A percentile compares a stretch with the other conserved stretches of the same genome.
Conservation (phyloP, 2,329 filamentous ascomycete species). For the Eutypella sp. region DNA sequence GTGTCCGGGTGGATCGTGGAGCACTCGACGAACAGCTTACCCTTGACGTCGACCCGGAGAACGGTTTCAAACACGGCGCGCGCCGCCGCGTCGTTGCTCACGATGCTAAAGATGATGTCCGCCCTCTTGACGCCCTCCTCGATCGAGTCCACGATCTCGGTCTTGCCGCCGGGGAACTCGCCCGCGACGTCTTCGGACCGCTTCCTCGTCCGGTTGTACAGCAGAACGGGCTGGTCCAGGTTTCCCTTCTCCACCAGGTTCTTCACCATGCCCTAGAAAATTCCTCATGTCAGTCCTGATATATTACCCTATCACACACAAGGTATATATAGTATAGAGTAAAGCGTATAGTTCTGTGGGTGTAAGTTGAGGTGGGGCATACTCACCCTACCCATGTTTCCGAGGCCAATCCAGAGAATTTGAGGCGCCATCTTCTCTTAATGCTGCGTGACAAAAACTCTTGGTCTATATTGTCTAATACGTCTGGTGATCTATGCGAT, state of each 20-base stretch:
- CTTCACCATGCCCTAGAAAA: slow-evolving; percentile 72
- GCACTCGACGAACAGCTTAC: slow-evolving; percentile 81
- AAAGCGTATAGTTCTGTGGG: too few species aligned
- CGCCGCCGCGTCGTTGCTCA: slow-evolving; percentile 73
- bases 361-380: too few species aligned
- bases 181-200: slow-evolving; percentile 60
- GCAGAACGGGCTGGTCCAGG: slow-evolving; percentile 64
- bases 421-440: slow-evolving; percentile 46
- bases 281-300: slow-evolving; percentile 6
- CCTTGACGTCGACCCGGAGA: slow-evolving; percentile 48
- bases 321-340: too few species aligned
- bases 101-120: slow-evolving; percentile 77
- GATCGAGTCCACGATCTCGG: slow-evolving; percentile 59
- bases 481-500: not conserved
- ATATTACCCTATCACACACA: not conserved
- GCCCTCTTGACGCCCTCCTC: slow-evolving; percentile 61
- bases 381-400: slow-evolving; percentile 79
- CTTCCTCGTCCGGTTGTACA: slow-evolving; percentile 74
- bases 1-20: slow-evolving; percentile 85
- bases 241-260: slow-evolving; percentile 76
- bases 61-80: slow-evolving; percentile 55
- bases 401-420: slow-evolving; percentile 75
- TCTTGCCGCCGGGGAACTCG: slow-evolving; percentile 56
- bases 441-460: not conserved
- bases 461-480: not conserved